Percentiles rank a stretch among this genome's conserved stretches.
phyloP scores from a whole-genome alignment of 495 filamentous ascomycete genomes.

The Evansstolkia leycettana region DNA sequence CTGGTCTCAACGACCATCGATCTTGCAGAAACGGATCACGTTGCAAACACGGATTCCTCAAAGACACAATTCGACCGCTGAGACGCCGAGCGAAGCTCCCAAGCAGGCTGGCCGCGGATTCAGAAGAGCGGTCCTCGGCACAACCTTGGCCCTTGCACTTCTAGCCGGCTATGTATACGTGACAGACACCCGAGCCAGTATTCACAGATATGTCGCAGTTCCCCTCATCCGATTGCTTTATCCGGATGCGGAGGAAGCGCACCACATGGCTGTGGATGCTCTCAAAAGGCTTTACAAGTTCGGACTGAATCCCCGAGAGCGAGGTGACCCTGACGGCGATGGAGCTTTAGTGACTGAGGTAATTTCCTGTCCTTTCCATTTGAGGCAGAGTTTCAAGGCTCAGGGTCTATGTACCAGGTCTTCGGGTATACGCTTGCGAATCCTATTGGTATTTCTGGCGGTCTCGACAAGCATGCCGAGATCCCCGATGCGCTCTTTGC shows the following conservation, averaged over 20 bases:
- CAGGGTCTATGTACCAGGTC: conserved; percentile 30
- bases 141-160: conserved; percentile 38
- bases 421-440: conserved; percentile 72
- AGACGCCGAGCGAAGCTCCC: conserved; percentile 6
- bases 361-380: conserved; percentile 3
- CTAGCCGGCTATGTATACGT: conserved; percentile 58
- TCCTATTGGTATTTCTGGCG: conserved; percentile 84
- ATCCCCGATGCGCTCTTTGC: conserved; percentile 72
- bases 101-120: conserved; percentile 22
- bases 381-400: not conserved
- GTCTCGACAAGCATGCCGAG: conserved; percentile 87
- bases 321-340: conserved; percentile 40
- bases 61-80: not conserved
- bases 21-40: not conserved
- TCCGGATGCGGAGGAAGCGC: conserved; percentile 84
- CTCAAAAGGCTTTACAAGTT: conserved; percentile 44
- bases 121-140: conserved; percentile 40
- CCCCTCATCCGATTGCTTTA: conserved; percentile 58
- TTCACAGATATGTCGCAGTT: conserved; percentile 72
- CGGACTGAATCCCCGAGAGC: conserved; percentile 61
- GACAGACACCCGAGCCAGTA: conserved; percentile 80
- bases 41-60: not conserved
- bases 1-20: not conserved
- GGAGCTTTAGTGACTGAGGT: conserved; percentile 42
- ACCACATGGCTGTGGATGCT: conserved; percentile 57